Evolutionary conservation across 495 filamentous ascomycete species (phyloP).

Genomic region (Haplographium delicatum): DNA sequence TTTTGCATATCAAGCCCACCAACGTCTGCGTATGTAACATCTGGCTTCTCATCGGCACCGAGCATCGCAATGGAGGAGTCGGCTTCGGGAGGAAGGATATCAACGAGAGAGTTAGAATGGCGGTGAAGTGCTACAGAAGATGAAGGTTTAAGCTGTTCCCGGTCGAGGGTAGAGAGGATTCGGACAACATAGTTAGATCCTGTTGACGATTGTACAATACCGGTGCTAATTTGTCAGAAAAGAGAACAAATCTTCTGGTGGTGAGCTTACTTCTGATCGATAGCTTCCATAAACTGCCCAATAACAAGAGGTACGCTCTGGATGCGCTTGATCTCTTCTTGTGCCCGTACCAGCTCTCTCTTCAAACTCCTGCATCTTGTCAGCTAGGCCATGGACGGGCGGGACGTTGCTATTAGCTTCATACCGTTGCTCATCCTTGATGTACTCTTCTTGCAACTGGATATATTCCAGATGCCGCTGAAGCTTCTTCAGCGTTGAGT

Average conservation of each 20-base stretch:
- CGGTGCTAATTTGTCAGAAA: conserved; percentile 60
- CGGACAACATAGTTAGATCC: conserved; percentile 99
- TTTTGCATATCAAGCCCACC: conserved; percentile 99
- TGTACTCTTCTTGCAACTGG: conserved; percentile 97
- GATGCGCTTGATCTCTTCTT: conserved; percentile 99
- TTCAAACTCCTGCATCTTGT: conserved; percentile 72
- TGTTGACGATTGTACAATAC: conserved; percentile 96
- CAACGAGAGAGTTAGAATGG: conserved; percentile 96
- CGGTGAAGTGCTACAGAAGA: conserved; percentile 96
- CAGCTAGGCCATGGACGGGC: no score
- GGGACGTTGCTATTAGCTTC: conserved; percentile 9
- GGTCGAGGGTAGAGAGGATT: conserved; percentile 96
- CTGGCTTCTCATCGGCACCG: conserved; percentile 91
- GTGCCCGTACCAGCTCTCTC: conserved; percentile 91
- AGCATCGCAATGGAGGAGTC: conserved; percentile 99
- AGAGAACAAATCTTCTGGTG: conserved; percentile 10
- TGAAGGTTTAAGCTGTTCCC: conserved; percentile 93
- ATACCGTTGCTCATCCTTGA: conserved; percentile 98
- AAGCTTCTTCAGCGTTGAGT: conserved; percentile 88
- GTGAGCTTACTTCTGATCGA: conserved; percentile 85
- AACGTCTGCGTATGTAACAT: conserved; percentile 97
- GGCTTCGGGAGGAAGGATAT: conserved; percentile 95
- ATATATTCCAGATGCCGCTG: conserved; percentile 97
- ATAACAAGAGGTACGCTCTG: conserved; percentile 97
- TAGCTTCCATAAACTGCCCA: conserved; percentile 99